Percentiles rank a stretch among this genome's conserved stretches.
These are phyloP conservation scores for Adansonia grandidieri DNA, from an alignment of 441 rosid species.

Conservation along the genomic window DNA sequence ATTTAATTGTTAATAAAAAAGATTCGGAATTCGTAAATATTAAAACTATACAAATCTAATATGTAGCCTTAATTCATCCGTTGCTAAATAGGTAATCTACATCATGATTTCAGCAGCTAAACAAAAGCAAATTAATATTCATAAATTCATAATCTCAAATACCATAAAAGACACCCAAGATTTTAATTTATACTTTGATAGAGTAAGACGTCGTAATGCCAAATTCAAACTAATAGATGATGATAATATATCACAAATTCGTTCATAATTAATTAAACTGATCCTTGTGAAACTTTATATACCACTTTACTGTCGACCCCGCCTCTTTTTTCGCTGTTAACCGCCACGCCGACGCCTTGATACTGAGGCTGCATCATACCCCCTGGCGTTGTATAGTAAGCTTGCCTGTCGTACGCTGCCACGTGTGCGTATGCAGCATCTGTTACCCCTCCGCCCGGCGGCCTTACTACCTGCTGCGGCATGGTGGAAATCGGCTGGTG, in stretches of 20 bases:
- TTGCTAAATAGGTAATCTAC: not conserved
- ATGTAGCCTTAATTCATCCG: too few species aligned
- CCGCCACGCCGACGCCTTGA: slow-evolving; percentile 57
- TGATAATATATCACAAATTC: not conserved
- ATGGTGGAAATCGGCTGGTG: slow-evolving; percentile 36
- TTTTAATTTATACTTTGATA: not conserved
- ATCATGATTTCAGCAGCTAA: not conserved
- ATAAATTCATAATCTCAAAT: slow-evolving; percentile 26
- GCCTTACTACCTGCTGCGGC: slow-evolving; percentile 41
- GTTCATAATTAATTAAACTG: slow-evolving; percentile 42
- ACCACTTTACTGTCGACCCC: slow-evolving; percentile 55
- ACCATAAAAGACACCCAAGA: not conserved
- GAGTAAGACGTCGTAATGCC: slow-evolving; percentile 9
- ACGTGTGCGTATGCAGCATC: slow-evolving; percentile 52
- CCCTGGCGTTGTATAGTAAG: slow-evolving; percentile 59
- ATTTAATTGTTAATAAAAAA: too few species aligned
- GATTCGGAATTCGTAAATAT: too few species aligned
- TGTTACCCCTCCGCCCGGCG: slow-evolving; percentile 41
- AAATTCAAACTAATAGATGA: slow-evolving; percentile 16
- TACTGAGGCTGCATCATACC: slow-evolving; percentile 48
- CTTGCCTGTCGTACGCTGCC: slow-evolving; percentile 60
- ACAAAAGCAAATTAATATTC: not conserved
- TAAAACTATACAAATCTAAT: too few species aligned
- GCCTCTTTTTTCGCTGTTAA: slow-evolving; percentile 55
- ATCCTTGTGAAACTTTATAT: slow-evolving; percentile 55